Evolutionary conservation across 371 early-diverging fungal genomes (phyloP), one percentile per base, ranked within the genome.

Genomic region (Thermomucor indicae-seudaticae): DNA sequence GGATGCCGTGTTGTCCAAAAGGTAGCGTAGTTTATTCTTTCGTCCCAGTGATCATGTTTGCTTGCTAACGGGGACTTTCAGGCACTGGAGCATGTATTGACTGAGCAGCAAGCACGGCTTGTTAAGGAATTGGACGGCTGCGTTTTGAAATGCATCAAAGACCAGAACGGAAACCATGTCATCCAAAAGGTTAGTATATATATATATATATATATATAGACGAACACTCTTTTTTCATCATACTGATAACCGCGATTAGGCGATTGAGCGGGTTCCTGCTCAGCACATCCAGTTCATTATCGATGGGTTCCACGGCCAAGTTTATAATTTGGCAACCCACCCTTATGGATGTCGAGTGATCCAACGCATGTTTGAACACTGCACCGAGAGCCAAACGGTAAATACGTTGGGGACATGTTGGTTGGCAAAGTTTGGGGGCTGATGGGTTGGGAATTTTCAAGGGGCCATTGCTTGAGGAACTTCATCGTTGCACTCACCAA

Each of bases 161-260:
- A 99, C 74, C 99, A 99, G 70, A 99, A 99, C 67, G 99, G 99
- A 40, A 99, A 99, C 71, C 99, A 99, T 60, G 99, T 99, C 14
- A 93, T 99, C 53, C 99, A 99, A 72, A 99, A 99, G 72, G 51
- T 50, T 25, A 23, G 8, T 46, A 10, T 16, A 4, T 19, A n/a
- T 7, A 14, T n/a, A 16, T 25, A 19, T 10, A 30, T 20, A 27
- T 25, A 27, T 29, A 28, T 20, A 45, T n/a, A 4, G 16, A 35
- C 6, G 2, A 16, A 16, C 16, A 14, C 8, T n/a, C n/a, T n/a
- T n/a, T n/a, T n/a, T n/a, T n/a, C n/a, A n/a, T n/a, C n/a, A n/a
- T n/a, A n/a, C n/a, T n/a, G n/a, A n/a, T n/a, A n/a, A n/a, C n/a
- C n/a, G n/a, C n/a, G 17, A 23, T 23, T 29, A 51, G 50, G 97